Evolutionary conservation across 139 green algal species (phyloP).

Genomic region (Chlorella sp.): DNA sequence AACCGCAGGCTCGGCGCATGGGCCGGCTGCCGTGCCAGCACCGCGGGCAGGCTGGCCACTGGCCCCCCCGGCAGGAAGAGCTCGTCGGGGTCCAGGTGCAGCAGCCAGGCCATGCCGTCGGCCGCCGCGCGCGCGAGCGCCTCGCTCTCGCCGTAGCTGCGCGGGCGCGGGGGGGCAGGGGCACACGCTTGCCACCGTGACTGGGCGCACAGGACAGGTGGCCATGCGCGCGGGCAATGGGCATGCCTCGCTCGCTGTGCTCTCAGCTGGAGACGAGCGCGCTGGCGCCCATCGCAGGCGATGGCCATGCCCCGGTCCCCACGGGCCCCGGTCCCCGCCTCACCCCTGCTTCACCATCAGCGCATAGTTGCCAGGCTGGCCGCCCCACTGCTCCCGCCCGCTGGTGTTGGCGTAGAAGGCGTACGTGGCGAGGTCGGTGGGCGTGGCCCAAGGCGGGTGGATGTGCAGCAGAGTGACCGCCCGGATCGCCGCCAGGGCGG

Average conservation of each 20-base stretch:
- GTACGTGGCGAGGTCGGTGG: constrained; percentile 14
- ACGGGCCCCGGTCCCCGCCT: background rate
- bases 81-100: constrained; percentile 66
- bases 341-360: constrained; percentile 65
- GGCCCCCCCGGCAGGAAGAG: constrained; percentile 39
- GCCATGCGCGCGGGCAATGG: too few relatives aligned
- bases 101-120: constrained; percentile 48
- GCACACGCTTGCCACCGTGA: too few relatives aligned
- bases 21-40: constrained; percentile 11
- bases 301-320: background rate
- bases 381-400: constrained; percentile 28
- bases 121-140: constrained; percentile 31
- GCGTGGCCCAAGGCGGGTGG: constrained; percentile 32
- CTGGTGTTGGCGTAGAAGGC: background rate
- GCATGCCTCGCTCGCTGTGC: too few relatives aligned
- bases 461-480: constrained; percentile 35
- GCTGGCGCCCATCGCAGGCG: too few relatives aligned
- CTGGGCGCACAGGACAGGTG: too few relatives aligned
- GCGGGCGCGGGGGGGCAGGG: too few relatives aligned
- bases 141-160: constrained; percentile 14
- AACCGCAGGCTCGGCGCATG: constrained; percentile 45
- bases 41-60: constrained; percentile 13
- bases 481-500: constrained; percentile 15
- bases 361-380: constrained; percentile 54
- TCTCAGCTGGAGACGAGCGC: too few relatives aligned